Evolutionary conservation across 805 yeast genomes (phyloP), one percentile per base, ranked within the genome.

Genomic region (Metschnikowia gruessii): DNA sequence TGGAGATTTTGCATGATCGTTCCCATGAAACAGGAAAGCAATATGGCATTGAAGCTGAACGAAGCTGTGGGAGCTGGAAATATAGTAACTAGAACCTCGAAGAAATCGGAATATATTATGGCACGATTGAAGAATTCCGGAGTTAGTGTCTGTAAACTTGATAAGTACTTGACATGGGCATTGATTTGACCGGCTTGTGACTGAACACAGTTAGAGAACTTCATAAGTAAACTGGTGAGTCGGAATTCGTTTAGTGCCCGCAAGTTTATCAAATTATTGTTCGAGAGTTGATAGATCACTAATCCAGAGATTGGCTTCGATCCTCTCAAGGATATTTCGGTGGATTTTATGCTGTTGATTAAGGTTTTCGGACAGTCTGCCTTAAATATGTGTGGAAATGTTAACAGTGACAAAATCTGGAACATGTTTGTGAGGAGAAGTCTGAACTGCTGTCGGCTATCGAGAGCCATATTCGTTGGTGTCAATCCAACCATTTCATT

Each of bases 301-400:
- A 81, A 52, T 0, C 75, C 75, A 1, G 73, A 73, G 16, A 61
- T 55, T 1, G 68, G 54, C 10, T 35, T 22, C 1, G 65, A 58
- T 0, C 87, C 87, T 48, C 95, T 69, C 26, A 83, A 60, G 0
- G 85, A 66, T 11, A 87, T 79, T 56, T 88, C 96, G 7, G 79
- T 63, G 2, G 87, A 77, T 45, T 80, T 79, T 17, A 86, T 75
- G 0, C 87, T 80, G 53, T 77, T 78, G 1, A 80, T 70, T 13
- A 87, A 56, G 3, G 79, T 52, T 34, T 57, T 57, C 4, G 64
- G 57, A 2, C 70, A 61, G 29, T 72, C 73, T 0, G 69, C 62
- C 16, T 65, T 66, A 45, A 65, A 64, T 2, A 63, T 56, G 21
- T 62, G 66, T 1, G 77, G 76, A 52, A 72, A 72, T 0, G 71